phyloP scores from a whole-genome alignment of 805 yeast genomes.

The Pichia nanzhaoensis region DNA sequence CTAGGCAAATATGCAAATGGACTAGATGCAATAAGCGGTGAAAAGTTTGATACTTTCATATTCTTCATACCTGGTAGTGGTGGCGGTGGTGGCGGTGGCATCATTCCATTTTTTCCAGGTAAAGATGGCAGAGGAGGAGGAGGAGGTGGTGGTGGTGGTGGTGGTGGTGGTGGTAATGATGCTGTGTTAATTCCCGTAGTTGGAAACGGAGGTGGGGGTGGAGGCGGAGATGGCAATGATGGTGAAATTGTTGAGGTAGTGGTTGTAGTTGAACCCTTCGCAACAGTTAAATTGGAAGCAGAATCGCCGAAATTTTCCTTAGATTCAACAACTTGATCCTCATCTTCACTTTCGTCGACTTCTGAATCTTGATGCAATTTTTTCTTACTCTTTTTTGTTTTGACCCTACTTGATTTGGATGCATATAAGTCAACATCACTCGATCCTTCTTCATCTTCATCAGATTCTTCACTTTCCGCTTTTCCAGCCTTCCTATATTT shows the following conservation, averaged over 20 bases:
- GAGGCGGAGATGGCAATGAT: slow-evolving; percentile 15
- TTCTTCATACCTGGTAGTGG: slow-evolving; percentile 19
- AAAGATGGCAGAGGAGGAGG: slow-evolving; percentile 32
- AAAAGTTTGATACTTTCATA: slow-evolving; percentile 7
- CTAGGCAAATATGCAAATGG: slow-evolving; percentile 51
- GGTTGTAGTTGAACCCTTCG: slow-evolving; percentile 5
- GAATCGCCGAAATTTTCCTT: no score
- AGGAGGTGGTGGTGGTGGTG: slow-evolving; percentile 28
- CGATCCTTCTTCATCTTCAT: neutral
- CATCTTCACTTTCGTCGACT: neutral
- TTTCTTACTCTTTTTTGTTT: no score
- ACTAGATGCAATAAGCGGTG: slow-evolving; percentile 25
- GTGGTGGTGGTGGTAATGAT: slow-evolving; percentile 15
- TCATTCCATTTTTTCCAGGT: slow-evolving; percentile 17
- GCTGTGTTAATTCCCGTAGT: no score
- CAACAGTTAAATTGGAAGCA: neutral
- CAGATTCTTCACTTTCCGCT: neutral
- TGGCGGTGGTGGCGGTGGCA: slow-evolving; percentile 28
- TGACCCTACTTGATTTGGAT: neutral
- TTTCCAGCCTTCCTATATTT: no score
- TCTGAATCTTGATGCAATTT: neutral
- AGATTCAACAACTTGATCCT: neutral
- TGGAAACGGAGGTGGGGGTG: slow-evolving; percentile 23
- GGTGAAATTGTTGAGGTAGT: slow-evolving; percentile 18
- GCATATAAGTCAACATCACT: neutral